Evolutionary conservation across 2,329 filamentous ascomycete genomes (phyloP), one percentile per base, ranked within the genome.

Genomic region (Claviceps sp.): DNA sequence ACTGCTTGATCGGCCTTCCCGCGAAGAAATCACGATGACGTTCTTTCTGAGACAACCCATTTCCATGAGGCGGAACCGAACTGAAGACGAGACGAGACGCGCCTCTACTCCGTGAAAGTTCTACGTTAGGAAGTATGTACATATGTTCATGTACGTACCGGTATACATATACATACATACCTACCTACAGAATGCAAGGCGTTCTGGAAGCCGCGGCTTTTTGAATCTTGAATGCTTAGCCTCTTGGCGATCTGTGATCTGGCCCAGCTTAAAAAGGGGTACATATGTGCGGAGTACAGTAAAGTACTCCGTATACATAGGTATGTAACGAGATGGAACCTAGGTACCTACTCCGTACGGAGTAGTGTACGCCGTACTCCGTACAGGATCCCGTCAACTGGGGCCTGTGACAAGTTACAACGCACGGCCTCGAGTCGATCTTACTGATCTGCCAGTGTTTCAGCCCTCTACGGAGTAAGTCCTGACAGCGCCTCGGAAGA

Each of bases 361-460:
- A n/a, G n/a, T n/a, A n/a, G n/a, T n/a, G n/a, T n/a, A n/a, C n/a
- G n/a, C n/a, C n/a, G 20, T 20, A 20, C 20, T 20, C 20, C 20
- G 20, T 20, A 6, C 8, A 46, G 44, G 26, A 34, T 46, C n/a
- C 44, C 14, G 26, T 34, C 29, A 36, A 8, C 48, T 47, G 38
- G 26, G 26, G 16, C 39, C n/a, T 34, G 42, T 22, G 48, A 39
- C 22, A 34, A 34, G 42, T 22, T 45, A 39, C 22, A 34, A 34
- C 45, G 42, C 38, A 39, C 36, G 29, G 46, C 34, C 40, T 37
- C 14, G 47, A 50, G 56, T 50, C 50, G 53, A 58, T 59, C 55
- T 57, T 55, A 34, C 55, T 34, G 56, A 59, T 59, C 55, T 60
- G 52, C 56, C 48, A 51, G 52, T 55, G 56, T 58, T 57, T 58